Conservation (phyloP, 192 early-diverging fungal genomes). For the Gonapodya prolifera region DNA sequence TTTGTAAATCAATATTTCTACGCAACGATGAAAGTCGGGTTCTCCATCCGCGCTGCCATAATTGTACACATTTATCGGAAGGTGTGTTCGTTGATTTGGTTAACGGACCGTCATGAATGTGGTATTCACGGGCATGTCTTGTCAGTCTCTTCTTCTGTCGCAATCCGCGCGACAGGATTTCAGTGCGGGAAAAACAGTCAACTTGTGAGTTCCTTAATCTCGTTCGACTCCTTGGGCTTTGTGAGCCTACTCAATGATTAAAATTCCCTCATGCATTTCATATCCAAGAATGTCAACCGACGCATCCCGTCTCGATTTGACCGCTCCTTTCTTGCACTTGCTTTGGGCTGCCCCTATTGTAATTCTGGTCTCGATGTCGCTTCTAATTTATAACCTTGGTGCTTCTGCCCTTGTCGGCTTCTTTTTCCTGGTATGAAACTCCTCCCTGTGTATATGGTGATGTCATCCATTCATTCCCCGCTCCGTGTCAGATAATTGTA, state of each 20-base stretch:
- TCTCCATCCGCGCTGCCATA: neutral
- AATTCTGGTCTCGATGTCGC: neutral
- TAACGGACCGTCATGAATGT: no score
- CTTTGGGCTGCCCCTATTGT: neutral
- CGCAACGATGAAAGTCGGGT: neutral
- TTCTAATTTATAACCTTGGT: neutral
- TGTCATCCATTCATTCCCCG: neutral
- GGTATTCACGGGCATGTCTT: no score
- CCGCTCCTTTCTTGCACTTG: neutral
- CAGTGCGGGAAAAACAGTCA: neutral
- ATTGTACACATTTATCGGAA: neutral
- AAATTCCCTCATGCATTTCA: neutral
- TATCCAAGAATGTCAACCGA: neutral
- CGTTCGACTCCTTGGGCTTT: neutral
- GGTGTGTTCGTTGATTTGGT: neutral
- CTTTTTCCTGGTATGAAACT: neutral
- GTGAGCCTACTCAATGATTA: neutral
- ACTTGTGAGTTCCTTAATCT: neutral
- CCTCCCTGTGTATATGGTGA: neutral
- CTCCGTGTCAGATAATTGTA: neutral
- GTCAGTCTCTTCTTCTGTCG: neutral
- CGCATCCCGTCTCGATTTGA: neutral
- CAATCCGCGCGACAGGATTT: neutral
- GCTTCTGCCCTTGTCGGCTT: slow-evolving; percentile 1
- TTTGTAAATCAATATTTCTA: neutral